Evolutionary conservation across 139 green algal species (phyloP), one percentile per base, ranked within the genome.

Genomic region (Micractinium conductrix): DNA sequence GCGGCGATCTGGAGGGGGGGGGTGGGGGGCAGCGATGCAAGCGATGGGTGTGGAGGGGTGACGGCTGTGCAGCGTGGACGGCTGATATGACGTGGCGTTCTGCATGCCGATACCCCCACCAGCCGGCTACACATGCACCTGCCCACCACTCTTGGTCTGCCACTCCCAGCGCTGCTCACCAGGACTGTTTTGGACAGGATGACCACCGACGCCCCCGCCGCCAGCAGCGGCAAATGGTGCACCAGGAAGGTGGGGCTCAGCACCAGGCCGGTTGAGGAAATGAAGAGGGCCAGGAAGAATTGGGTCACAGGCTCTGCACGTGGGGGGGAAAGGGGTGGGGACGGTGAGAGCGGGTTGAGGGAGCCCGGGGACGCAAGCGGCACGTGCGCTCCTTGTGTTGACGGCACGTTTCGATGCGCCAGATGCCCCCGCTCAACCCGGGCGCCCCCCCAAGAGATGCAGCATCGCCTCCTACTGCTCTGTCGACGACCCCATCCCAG

Each of bases 221-320:
- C 91, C 40, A 98, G 90, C 28, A 98, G 88, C 4, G 78, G 65
- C 45, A 97, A 83, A 90, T 99, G 97, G 48, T 97, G 78, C 85
- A 88, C 63, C 37, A 99, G 89, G 91, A 99, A 99, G 24, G 84
- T 48, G 33, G 95, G 93, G 76, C 93, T 87, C 45, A 94, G 69
- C 80, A 99, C 91, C 63, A 99, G 92, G 6, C 97, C 97, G 24
- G 97, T 99, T 84, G 87, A 94, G 17, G 93, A 88, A n/a, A 99
- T 87, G 87, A 99, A 99, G 33, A 99, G 90, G 17, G 95, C 92
- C 48, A 95, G 89, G 80, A 99, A 96, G 68, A 99, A 88, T 81
- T 95, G 92, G 43, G 88, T 84, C 37, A 95, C 73, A 42, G 86
- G 81, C 58, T 93, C 84, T 82, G 76, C 76, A 21, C 24, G 74